Evolutionary conservation across 805 yeast species (phyloP), one percentile per base, ranked within the genome.

Genomic region (Diddensiella transvaalensis): DNA sequence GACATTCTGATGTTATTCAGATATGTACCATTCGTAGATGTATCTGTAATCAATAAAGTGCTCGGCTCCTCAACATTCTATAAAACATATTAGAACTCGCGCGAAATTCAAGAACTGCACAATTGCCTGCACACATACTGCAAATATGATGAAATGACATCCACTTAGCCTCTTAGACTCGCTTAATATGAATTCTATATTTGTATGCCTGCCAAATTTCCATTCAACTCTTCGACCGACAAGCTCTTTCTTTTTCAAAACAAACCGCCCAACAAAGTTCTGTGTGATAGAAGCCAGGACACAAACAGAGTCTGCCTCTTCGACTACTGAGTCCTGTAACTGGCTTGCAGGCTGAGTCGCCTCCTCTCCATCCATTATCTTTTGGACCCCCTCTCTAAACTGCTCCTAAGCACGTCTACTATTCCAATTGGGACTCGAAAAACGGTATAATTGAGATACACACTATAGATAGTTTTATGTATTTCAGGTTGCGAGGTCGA

Each of bases 1-100:
- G 82, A 87, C 17, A 91, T 66, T 44, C 87, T 74, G 33, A 75
- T 75, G 26, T 83, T 82, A 69, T 91, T 93, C 42, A 91, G 68
- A 73, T 80, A 85, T 0, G 99, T 93, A 4, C 99, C 99, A 68
- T 93, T 93, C 1, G 98, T 91, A 1, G 96, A 85, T 2, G 74
- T 66, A 65, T 90, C 97, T 35, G 32, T 46, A 15, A 55, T 21
- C 35, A 55, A 39, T 11, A 53, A 46, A 8, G 51, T 55, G 15
- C 45, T 30, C 8, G 47, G 50, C 11, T 48, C 52, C 13, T 55
- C 50, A 6, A 41, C 40, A 59, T 59, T 29, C 53, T 58, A 26
- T n/a, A 10, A 11, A 33, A 22, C 19, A 26, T 35, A 18, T 6
- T 11, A 18, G 21, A 38, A n/a, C n/a, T n/a, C n/a, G n/a, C n/a